Evolutionary conservation across 192 early-diverging fungal genomes (phyloP), one percentile per base, ranked within the genome.

Genomic region (Coemansia sp.): DNA sequence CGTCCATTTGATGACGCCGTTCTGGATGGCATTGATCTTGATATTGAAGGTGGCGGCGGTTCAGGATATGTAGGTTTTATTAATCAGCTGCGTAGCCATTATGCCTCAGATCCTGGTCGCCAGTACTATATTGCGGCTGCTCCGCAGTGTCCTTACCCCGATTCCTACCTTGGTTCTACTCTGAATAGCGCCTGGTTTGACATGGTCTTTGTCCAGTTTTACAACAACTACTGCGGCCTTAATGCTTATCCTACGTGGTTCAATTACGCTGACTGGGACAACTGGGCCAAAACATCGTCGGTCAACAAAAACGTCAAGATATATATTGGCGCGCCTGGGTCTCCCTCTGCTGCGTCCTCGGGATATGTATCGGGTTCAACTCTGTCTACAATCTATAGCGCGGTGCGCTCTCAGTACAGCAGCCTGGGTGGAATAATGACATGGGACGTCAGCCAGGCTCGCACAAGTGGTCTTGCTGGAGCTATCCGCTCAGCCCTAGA

Each of bases 341-440:
- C 82, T 0, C 82, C 85, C 5, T 72, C 75, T 0, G 84, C 79
- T 28, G 87, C 86, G 0, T 73, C 73, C 0, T 77, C 74, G 0
- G 87, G 87, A 0, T 88, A 87, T 62, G 75, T 86, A 18, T 58
- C 65, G 50, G 60, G 77, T 7, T 50, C 52, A 16, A 62, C 51
- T 0, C 67, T 88, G 1, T 28, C 54, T 2, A 71, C 60, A 0
- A 86, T 88, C 18, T 77, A 72, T 28, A 49, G 75, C 6, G 57
- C 59, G 4, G 85, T 80, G 11, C 84, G 82, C 6, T 62, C 73
- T 18, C 64, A 83, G 28, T 80, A 84, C 49, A 64, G 66, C 20
- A 81, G 72, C 17, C 86, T 89, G 69, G 89, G 87, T 12, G 89
- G 89, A 10, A 86, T 89, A 12, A 90, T 90, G 89, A 86, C 87